phyloP scores from a whole-genome alignment of 164 flowering plant genomes.

The Nymphaea thermarum region DNA sequence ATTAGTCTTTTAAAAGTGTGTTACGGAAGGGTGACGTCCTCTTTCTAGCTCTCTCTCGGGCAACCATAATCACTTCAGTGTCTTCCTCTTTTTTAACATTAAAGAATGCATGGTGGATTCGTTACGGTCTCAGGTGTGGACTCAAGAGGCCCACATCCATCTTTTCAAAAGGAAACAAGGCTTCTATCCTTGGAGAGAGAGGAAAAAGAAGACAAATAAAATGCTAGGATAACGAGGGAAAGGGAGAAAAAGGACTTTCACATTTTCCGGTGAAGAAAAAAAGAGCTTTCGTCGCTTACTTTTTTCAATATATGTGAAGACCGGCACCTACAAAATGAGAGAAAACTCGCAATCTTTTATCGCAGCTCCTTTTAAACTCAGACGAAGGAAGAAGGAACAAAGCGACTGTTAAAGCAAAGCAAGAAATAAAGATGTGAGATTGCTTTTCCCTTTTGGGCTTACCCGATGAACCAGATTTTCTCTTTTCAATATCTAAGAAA shows the following conservation, averaged over 20 bases:
- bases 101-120: neutral
- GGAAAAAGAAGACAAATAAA: neutral
- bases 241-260: neutral
- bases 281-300: too few species aligned
- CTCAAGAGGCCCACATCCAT: neutral
- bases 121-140: neutral
- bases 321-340: neutral
- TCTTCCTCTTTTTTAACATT: neutral
- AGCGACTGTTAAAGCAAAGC: neutral
- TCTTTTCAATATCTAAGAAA: neutral
- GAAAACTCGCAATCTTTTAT: neutral
- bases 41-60: neutral
- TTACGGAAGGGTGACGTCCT: neutral
- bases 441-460: neutral
- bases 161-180: neutral
- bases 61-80: neutral
- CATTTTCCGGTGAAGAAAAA: too few species aligned
- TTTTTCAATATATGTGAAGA: too few species aligned
- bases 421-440: slow-evolving; percentile 1
- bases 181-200: neutral
- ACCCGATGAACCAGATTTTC: slow-evolving; percentile 11
- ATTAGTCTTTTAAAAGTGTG: neutral
- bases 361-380: too few species aligned
- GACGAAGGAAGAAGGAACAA: neutral
- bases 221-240: neutral